Conservation (phyloP, 2,329 filamentous ascomycete species). For the Fusarium verrucosum region DNA sequence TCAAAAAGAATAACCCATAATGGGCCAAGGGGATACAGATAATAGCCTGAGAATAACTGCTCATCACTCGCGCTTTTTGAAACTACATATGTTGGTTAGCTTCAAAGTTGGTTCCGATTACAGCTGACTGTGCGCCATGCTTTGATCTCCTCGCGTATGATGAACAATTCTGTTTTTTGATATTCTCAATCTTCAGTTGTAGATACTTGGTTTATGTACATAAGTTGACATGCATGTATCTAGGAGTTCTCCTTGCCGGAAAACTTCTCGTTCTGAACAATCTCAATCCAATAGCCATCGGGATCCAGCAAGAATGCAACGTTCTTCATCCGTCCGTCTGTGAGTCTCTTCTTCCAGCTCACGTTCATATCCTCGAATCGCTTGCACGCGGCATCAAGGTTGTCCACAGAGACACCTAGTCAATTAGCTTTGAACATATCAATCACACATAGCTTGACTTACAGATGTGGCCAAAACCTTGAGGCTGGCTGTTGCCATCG, state of each 20-base stretch:
- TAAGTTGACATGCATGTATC: constrained; percentile 23
- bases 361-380: constrained; percentile 84
- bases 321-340: constrained; percentile 91
- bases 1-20: neutral
- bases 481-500: constrained; percentile 88
- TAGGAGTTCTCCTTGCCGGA: constrained; percentile 63
- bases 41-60: neutral
- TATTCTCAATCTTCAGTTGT: neutral
- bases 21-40: neutral
- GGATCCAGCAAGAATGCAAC: constrained; percentile 92
- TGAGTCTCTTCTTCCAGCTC: constrained; percentile 94
- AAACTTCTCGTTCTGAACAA: constrained; percentile 81
- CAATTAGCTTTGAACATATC: constrained; percentile 31
- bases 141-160: neutral
- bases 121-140: neutral
- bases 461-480: constrained; percentile 96
- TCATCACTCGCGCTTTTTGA: neutral
- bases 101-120: neutral
- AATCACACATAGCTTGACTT: constrained; percentile 47
- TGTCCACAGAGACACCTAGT: constrained; percentile 81
- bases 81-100: neutral
- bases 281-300: constrained; percentile 84
- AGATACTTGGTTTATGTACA: neutral
- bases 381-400: constrained; percentile 86
- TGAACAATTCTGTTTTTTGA: neutral